Base-by-base conservation (phyloP, 768 basidiomycete genomes). In the Pulveroboletus sp. region DNA sequence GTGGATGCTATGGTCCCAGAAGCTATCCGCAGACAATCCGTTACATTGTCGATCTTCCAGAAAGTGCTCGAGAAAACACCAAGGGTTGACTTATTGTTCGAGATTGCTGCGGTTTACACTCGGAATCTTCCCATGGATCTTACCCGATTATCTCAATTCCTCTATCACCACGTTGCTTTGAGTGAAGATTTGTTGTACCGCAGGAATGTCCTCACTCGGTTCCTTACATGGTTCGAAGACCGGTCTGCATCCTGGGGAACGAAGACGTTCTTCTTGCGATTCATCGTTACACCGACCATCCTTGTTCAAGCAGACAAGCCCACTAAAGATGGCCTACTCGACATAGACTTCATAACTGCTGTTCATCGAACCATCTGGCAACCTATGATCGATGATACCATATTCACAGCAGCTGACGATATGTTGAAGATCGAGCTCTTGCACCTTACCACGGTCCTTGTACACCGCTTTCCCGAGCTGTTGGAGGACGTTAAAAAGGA, bases 381-480 rank as follows among this genome's bases (percentile, higher is more conserved):
- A 53, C 86, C 86, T 0, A 81, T 89, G 67, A 78, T 79, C 10
- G 80, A 83, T 18, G 70, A 73, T 4, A 58, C 70, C 31, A 66
- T 67, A 39, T 81, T 85, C 62, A 59, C 72, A 11, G 81, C 75
- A 14, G 76, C 78, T 0, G 92, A 94, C 50, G 95, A 98, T 62
- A 77, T 82, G 55, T 87, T 94, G 68, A 86, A 86, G 59, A 89
- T 97, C 51, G 96, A 98, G 67, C 76, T 96, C 15, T 75, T 97
- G 36, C 86, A 94, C 59, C 72, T 98, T 62, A 93, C 94, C 6
- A 92, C 87, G 0, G 75, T 92, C 31, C 77, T 99, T 52, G 86
- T 98, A 5, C 88, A 94, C 52, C 77, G 86, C 59, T 93, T 91
- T 56, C 78, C 85, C 2, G 72, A 80, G n/a, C 68, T 90, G n/a